Conservation (phyloP, 345 rosid species). For the Eutrema yunnanense region DNA sequence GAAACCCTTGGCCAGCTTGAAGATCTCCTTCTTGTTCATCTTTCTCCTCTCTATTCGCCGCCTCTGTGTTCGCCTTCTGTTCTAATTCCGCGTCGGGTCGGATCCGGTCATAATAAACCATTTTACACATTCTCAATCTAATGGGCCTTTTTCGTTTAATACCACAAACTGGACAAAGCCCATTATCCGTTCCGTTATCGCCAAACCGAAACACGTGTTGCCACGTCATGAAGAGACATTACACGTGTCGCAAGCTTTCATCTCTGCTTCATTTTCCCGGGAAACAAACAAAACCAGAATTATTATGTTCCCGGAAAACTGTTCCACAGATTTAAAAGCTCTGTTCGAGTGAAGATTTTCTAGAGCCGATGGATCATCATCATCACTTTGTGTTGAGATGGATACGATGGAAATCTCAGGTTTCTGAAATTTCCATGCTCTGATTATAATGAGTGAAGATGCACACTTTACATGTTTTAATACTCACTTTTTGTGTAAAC, state of each 20-base stretch:
- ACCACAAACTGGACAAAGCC: not conserved
- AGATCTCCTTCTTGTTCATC: slow-evolving; percentile 86
- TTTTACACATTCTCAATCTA: not conserved
- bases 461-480: not conserved
- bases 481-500: not conserved
- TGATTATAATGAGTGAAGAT: not conserved
- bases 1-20: slow-evolving; percentile 88
- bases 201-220: not conserved
- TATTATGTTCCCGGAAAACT: not conserved
- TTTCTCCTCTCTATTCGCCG: slow-evolving; percentile 18
- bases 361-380: not conserved
- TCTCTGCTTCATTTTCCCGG: slow-evolving; percentile 15
- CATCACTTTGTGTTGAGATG: not conserved
- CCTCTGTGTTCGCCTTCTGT: not conserved
- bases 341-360: not conserved
- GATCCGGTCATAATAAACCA: not conserved
- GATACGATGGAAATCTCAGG: not conserved
- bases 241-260: slow-evolving; percentile 4
- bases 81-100: not conserved
- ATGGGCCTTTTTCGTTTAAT: not conserved
- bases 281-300: slow-evolving; percentile 23
- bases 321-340: slow-evolving; percentile 8
- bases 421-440: not conserved
- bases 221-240: not conserved
- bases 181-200: not conserved